A percentile compares a stretch with the other conserved stretches of the same genome.
Conservation (phyloP, 345 rosid species). For the Brassica incana region DNA sequence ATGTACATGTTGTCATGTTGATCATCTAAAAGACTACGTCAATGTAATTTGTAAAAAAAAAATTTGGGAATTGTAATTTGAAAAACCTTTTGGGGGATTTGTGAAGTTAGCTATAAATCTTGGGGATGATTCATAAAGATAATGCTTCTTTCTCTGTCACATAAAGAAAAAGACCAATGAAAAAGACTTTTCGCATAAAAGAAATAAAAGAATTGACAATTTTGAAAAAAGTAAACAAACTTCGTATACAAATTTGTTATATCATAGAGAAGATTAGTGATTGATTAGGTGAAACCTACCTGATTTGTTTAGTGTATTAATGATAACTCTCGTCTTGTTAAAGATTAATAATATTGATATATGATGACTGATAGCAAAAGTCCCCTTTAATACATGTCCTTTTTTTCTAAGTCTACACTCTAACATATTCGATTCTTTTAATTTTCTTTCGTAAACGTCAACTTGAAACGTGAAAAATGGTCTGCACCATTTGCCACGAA, state of each 20-base stretch:
- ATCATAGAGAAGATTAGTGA: conserved; percentile 4
- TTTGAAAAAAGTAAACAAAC: neutral
- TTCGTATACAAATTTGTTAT: neutral
- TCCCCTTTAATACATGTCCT: neutral
- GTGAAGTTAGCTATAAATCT: neutral
- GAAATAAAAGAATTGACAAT: neutral
- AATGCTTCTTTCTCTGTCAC: neutral
- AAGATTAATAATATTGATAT: neutral
- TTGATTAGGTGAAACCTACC: conserved; percentile 6
- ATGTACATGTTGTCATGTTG: neutral
- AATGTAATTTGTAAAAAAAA: neutral
- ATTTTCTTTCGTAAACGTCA: conserved; percentile 6
- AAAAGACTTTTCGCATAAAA: neutral
- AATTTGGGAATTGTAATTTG: too few relatives aligned
- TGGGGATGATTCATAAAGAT: neutral
- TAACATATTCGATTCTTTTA: neutral
- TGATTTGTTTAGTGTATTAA: neutral
- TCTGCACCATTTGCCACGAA: conserved; percentile 19
- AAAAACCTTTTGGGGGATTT: neutral
- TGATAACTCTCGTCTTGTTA: neutral
- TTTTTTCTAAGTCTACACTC: neutral
- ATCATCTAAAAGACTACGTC: neutral
- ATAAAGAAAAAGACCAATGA: neutral
- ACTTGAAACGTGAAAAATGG: conserved; percentile 20
- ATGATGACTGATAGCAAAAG: neutral